These are phyloP conservation scores for Globisporangium middletonii DNA, from an alignment of 352 stramenopile species.

Conservation along the genomic window DNA sequence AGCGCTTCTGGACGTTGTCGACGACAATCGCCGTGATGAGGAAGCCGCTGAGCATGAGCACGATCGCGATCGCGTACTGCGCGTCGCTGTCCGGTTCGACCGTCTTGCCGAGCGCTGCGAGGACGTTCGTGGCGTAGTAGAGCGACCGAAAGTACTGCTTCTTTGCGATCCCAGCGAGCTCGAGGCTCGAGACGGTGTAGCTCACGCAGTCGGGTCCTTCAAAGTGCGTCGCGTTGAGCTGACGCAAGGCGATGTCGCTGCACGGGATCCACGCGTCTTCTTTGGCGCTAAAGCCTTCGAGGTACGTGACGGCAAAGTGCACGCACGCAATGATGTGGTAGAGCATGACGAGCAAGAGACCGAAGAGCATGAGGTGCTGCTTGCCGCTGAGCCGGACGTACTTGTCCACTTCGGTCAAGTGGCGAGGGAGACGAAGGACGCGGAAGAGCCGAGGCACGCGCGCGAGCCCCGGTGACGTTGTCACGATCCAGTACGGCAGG, in stretches of 20 bases:
- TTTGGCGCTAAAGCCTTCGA: conserved; percentile 19
- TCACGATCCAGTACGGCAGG: conserved; percentile 30
- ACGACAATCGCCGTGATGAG: conserved; percentile 35
- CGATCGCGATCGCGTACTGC: conserved; percentile 26
- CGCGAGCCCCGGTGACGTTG: conserved; percentile 6
- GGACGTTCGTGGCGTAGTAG: conserved; percentile 26
- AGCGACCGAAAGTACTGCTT: conserved; percentile 27
- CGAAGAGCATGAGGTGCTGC: conserved; percentile 31
- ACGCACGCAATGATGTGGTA: conserved; percentile 46
- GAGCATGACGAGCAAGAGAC: conserved; percentile 30
- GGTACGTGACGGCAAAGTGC: conserved; percentile 23
- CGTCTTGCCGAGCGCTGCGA: conserved; percentile 22
- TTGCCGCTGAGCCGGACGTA: conserved; percentile 33
- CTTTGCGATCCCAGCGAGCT: conserved; percentile 11
- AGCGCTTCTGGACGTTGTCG: conserved; percentile 43
- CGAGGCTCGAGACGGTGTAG: conserved; percentile 1
- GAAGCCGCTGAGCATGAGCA: conserved; percentile 41
- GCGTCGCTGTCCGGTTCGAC: conserved; percentile 26
- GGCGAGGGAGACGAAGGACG: conserved; percentile 12
- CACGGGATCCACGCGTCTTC: conserved; percentile 24
- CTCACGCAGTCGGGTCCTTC: conserved; percentile 8
- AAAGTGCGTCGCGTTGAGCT: conserved; percentile 5
- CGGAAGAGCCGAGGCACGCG: conserved; percentile 32
- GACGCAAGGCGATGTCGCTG: conserved; percentile 21
- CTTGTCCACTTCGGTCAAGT: conserved; percentile 26